Percentiles rank a stretch among this genome's conserved stretches.
phyloP scores from a whole-genome alignment of 2,329 filamentous ascomycete genomes.

The Aspergillus melleus region DNA sequence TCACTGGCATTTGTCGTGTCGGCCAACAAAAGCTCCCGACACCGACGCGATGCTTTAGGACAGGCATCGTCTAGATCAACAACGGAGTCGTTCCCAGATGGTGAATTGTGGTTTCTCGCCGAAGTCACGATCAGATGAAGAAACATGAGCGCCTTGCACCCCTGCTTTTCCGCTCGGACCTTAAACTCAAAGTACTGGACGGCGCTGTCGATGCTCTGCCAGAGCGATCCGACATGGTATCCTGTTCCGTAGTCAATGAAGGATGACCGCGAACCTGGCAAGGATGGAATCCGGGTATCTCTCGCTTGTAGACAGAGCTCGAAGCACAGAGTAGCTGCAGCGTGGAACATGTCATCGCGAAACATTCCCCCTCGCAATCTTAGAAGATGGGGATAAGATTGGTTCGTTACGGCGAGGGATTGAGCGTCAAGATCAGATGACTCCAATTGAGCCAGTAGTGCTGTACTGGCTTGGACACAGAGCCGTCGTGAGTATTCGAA shows the following conservation, averaged over 20 bases:
- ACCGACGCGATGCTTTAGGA: background rate
- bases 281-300: background rate
- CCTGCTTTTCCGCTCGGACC: background rate
- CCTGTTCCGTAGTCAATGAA: background rate
- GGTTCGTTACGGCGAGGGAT: background rate
- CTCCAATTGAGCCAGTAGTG: constrained; percentile 1
- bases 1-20: background rate
- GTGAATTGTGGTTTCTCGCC: background rate
- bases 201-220: background rate
- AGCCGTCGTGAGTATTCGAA: background rate
- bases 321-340: background rate
- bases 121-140: background rate
- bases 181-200: constrained; percentile 1
- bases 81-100: background rate
- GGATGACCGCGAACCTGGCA: background rate
- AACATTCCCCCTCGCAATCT: background rate
- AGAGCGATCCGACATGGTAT: background rate
- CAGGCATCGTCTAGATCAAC: background rate
- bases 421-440: background rate
- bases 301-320: background rate
- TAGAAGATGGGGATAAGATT: background rate
- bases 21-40: background rate
- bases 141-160: background rate
- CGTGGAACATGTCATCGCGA: constrained; percentile 2
- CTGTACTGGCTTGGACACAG: background rate